Base-by-base conservation (phyloP, 2,329 filamentous ascomycete species). In the Dendrostoma leiphaemia region DNA sequence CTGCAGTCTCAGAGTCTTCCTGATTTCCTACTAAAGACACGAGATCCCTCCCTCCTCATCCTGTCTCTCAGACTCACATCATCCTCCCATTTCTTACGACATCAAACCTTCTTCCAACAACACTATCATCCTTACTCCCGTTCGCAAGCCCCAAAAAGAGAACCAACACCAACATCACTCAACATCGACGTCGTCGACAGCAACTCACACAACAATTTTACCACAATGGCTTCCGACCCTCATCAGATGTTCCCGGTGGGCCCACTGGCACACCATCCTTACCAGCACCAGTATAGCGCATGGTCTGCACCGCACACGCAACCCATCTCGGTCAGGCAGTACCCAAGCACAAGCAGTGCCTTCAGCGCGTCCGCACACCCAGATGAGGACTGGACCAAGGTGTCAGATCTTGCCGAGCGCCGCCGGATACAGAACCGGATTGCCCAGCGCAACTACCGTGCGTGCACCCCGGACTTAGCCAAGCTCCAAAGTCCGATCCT, bases 381-480 rank as follows among this genome's bases (percentile, higher is more conserved):
- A 52, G 92, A 97, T 68, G 93, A 97, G 76, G 93, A 97, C 77
- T 97, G 93, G 93, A 97, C 93, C 69, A 96, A 97, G 84, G 96
- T 97, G 70, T 96, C 93, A 54, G 93, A 97, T 72, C 86, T 97
- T 57, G 93, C 92, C 48, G 93, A 97, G 76, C 86, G 94, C 67
- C 82, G 92, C 66, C 84, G 92, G 69, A 96, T 97, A 76, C 92
- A 97, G 75, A 97, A 97, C 77, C 86, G 93, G 64, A 97, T 97
- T 80, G 93, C 93, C 63, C 93, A 97, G 76, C 88, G 92, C 66
- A 96, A 96, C 78, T 97, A 97, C 77, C 91, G 91, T 96, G 79
- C 35, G 71, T 72, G n/a, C n/a, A n/a, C n/a, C n/a, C n/a, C n/a
- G n/a, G n/a, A n/a, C n/a, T n/a, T n/a, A n/a, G n/a, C n/a, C n/a